phyloP scores from a whole-genome alignment of 257 asterid genomes.

The Rauvolfia tetraphylla region DNA sequence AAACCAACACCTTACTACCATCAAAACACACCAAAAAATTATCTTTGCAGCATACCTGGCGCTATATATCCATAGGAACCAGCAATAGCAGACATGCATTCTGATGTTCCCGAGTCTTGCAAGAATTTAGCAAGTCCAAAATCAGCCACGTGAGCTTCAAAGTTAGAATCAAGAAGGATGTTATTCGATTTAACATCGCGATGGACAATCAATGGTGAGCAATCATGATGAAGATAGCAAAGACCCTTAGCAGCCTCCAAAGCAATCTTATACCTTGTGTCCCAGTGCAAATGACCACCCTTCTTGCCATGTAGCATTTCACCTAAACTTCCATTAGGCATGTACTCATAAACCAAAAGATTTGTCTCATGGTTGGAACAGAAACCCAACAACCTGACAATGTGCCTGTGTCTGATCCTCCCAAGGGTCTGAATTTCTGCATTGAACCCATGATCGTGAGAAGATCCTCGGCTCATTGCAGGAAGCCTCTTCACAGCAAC shows the following conservation, averaged over 20 bases:
- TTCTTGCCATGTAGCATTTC: slow-evolving; percentile 93
- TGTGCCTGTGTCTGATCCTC: slow-evolving; percentile 90
- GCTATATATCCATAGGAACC: slow-evolving; percentile 98
- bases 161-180: slow-evolving; percentile 68
- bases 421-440: slow-evolving; percentile 97
- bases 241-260: slow-evolving; percentile 95
- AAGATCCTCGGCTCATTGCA: slow-evolving; percentile 80
- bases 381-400: slow-evolving; percentile 79
- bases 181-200: slow-evolving; percentile 94
- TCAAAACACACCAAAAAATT: background rate
- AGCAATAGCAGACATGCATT: slow-evolving; percentile 99
- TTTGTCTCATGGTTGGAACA: slow-evolving; percentile 92
- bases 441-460: slow-evolving; percentile 93
- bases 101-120: slow-evolving; percentile 91
- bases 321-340: slow-evolving; percentile 98
- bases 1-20: background rate
- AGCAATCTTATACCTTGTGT: slow-evolving; percentile 78
- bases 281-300: slow-evolving; percentile 96
- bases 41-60: slow-evolving; percentile 52
- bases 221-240: slow-evolving; percentile 95
- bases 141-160: slow-evolving; percentile 98
- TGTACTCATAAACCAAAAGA: slow-evolving; percentile 81
- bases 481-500: slow-evolving; percentile 89
- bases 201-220: slow-evolving; percentile 89
- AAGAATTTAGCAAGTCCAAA: slow-evolving; percentile 96